Evolutionary conservation across 768 basidiomycete genomes (phyloP), one percentile per base, ranked within the genome.

Genomic region (Chalciporus piperatus): DNA sequence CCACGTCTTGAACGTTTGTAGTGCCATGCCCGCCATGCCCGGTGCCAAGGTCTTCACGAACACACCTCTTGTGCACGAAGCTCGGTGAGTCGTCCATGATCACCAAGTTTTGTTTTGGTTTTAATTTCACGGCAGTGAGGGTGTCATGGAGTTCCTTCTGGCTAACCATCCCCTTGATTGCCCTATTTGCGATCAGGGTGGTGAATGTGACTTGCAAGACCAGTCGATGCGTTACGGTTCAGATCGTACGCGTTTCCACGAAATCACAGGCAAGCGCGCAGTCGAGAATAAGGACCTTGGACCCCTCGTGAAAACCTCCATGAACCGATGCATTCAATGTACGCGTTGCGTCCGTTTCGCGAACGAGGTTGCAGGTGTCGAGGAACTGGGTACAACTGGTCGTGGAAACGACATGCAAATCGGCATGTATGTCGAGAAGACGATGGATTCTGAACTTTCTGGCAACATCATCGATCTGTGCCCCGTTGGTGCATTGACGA

Each of bases 271-370:
- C 59, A 98, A 98, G 72, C 92, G 97, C 48, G 97, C 97, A 0
- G 90, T 96, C 16, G 96, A 98, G 73, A 89, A 99, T 79, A 99
- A 99, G 76, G 89, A 98, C 67, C 80, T 99, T 23, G 97, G 97
- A 1, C 97, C 97, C 7, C 82, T 99, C 41, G 93, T 99, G 68
- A 98, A 98, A 79, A 98, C 96, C 2, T 91, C 87, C 52, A 98
- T 98, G 96, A 97, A 92, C 72, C 85, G 97, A 35, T 98, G 97
- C 74, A 98, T 99, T 61, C 97, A 99, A 71, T 99, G 97, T 74
- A 99, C 97, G 5, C 92, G 97, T 52, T 99, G 97, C 71, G 91
- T 98, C 23, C 90, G 97, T 45, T 99, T 99, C 66, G 96, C 97
- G 25, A 99, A 98, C 73, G 97, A 99, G 68, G 96, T 98, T 41